These are phyloP conservation scores for Solanum paucissectum DNA, from an alignment of 257 asterid species.

Conservation along the genomic window DNA sequence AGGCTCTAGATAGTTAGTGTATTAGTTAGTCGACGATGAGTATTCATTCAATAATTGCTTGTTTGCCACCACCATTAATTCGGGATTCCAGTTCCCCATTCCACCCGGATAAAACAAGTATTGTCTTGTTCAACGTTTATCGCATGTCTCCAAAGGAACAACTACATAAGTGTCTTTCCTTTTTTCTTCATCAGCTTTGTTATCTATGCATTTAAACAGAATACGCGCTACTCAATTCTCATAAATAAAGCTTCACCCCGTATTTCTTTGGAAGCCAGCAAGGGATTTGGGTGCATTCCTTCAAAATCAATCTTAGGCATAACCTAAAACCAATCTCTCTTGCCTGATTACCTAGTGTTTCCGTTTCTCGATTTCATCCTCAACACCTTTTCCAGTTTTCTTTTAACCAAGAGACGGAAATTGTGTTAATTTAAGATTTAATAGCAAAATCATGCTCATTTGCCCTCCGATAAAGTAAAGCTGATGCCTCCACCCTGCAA, in stretches of 20 bases:
- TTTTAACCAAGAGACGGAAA: constrained; percentile 6
- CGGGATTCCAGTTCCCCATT: not conserved
- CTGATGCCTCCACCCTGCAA: constrained; percentile 97
- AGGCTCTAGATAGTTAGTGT: not conserved
- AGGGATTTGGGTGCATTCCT: not conserved
- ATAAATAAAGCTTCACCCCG: not conserved
- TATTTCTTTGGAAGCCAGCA: not conserved
- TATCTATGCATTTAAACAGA: not conserved
- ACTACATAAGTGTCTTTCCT: not conserved
- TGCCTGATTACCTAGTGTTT: not conserved
- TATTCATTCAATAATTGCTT: not conserved
- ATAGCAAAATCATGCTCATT: constrained; percentile 85
- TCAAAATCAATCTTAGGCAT: not conserved
- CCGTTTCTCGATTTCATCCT: not conserved
- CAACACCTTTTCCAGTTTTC: not conserved
- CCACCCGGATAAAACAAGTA: not conserved
- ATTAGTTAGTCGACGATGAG: not conserved
- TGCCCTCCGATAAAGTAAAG: constrained; percentile 91
- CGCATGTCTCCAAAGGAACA: not conserved
- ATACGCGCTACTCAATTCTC: not conserved
- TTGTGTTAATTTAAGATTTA: constrained; percentile 41
- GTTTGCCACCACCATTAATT: not conserved
- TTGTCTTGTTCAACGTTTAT: not conserved
- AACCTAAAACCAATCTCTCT: not conserved
- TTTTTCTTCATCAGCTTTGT: not conserved